These are phyloP conservation scores for Solidago caesia DNA, from an alignment of 129 eudicot species.

Conservation along the genomic window DNA sequence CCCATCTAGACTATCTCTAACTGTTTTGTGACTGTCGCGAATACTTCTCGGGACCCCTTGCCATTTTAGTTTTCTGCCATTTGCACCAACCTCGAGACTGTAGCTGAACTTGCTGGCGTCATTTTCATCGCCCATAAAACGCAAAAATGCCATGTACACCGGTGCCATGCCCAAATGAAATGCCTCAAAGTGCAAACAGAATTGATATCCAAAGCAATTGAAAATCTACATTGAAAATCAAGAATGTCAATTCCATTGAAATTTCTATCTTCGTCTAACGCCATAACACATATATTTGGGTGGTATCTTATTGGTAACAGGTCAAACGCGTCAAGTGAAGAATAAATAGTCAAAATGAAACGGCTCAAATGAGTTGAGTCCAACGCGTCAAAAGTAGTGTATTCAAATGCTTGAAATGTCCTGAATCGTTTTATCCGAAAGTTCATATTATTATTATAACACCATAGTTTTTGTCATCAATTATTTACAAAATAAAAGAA, in stretches of 20 bases:
- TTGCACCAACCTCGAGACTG: slow-evolving; percentile 56
- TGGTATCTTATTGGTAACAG: background rate
- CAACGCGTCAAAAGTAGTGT: background rate
- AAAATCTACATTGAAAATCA: slow-evolving; percentile 41
- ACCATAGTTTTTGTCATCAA: background rate
- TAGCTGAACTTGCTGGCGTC: slow-evolving; percentile 64
- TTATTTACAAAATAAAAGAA: background rate
- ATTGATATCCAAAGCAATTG: slow-evolving; percentile 63
- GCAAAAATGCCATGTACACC: slow-evolving; percentile 65
- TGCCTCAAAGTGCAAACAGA: slow-evolving; percentile 76
- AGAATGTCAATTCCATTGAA: background rate
- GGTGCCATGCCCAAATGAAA: slow-evolving; percentile 62
- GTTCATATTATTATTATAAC: background rate
- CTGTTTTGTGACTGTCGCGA: slow-evolving; percentile 59
- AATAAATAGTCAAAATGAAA: background rate
- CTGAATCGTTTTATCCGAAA: background rate
- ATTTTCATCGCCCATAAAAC: slow-evolving; percentile 68
- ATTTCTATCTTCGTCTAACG: background rate
- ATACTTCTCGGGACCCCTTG: slow-evolving; percentile 74
- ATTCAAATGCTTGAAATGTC: background rate
- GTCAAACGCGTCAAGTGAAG: background rate
- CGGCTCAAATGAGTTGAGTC: background rate
- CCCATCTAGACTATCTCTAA: slow-evolving; percentile 62
- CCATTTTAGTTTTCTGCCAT: slow-evolving; percentile 58
- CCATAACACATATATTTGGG: background rate